Evolutionary conservation across 148 eudicot genomes (phyloP).

Genomic region (Rhododendron molle): DNA sequence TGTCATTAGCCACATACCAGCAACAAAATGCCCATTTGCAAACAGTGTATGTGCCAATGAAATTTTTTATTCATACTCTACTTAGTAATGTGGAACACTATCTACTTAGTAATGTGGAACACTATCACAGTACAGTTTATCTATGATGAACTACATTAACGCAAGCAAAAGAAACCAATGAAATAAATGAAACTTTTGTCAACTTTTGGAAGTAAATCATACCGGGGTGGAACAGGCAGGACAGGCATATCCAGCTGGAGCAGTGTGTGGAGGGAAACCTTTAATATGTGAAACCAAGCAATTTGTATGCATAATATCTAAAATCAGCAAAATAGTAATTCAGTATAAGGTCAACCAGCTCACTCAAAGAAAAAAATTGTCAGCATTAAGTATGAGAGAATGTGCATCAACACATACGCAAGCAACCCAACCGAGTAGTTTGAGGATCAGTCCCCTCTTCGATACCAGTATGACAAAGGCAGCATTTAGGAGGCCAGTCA

Average conservation of each 20-base stretch:
- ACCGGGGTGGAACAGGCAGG: conserved; percentile 87
- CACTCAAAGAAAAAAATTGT: neutral
- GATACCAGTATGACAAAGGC: conserved; percentile 62
- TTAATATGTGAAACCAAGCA: conserved; percentile 85
- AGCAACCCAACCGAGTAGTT: conserved; percentile 93
- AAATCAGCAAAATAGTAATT: conserved; percentile 11
- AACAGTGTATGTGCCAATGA: neutral
- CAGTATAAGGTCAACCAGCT: conserved; percentile 1
- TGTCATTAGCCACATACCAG: neutral
- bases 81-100: neutral
- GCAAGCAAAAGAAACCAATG: neutral
- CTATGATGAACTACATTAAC: conserved; percentile 10
- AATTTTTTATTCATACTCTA: neutral
- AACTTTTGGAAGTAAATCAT: conserved; percentile 20
- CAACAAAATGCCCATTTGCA: conserved; percentile 11
- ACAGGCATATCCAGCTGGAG: conserved; percentile 93
- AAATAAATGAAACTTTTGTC: neutral
- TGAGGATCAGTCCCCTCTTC: conserved; percentile 62
- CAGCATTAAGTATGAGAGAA: neutral
- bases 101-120: neutral
- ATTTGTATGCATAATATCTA: conserved; percentile 84
- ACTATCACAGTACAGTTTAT: neutral
- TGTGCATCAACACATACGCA: conserved; percentile 62
- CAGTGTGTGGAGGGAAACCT: conserved; percentile 84
- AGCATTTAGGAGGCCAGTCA: conserved; percentile 96